Evolutionary conservation across 345 rosid genomes (phyloP), one percentile per base, ranked within the genome.

Genomic region (Isatis tinctoria): DNA sequence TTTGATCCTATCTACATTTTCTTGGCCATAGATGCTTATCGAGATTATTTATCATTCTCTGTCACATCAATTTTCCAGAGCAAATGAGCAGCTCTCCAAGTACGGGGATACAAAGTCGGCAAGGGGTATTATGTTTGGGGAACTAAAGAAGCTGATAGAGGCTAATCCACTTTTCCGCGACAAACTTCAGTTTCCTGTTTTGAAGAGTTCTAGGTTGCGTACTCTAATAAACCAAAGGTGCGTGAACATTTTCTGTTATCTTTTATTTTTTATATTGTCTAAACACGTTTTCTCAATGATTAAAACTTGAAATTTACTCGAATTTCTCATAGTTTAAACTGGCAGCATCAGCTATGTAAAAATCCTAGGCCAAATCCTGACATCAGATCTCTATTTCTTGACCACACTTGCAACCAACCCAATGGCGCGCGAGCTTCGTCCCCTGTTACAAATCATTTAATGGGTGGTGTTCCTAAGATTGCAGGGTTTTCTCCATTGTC

Each of bases 311-410:
- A 56, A 47, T 66, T 76, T 72, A 27, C 57, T 11, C 10, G n/a
- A 17, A 33, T 74, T 26, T 33, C 56, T 35, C 73, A 80, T 86
- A 89, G 97, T 80, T 84, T 91, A 68, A 89, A 91, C 82, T 89
- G 95, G 95, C 97, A 91, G 84, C 95, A 89, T 80, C 92, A 87
- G 77, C 87, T 87, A 67, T 89, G 95, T 80, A 87, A 87, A 83
- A 89, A 84, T 69, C 91, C 93, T 16, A 91, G 93, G 90, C 60
- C 83, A 44, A 87, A 83, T 79, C 97, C 97, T 40, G 97, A 91
- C 80, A 84, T 83, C 69, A 91, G 87, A 83, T 87, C 95, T 54
- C 84, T 87, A 52, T 91, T 91, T 82, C 86, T 91, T 10, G 97
- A 91, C 79, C 95, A 87, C 37, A 86, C 80, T 67, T 91, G 97